Evolutionary conservation across 2,329 filamentous ascomycete genomes (phyloP).

Genomic region (Trichoderma sp.): DNA sequence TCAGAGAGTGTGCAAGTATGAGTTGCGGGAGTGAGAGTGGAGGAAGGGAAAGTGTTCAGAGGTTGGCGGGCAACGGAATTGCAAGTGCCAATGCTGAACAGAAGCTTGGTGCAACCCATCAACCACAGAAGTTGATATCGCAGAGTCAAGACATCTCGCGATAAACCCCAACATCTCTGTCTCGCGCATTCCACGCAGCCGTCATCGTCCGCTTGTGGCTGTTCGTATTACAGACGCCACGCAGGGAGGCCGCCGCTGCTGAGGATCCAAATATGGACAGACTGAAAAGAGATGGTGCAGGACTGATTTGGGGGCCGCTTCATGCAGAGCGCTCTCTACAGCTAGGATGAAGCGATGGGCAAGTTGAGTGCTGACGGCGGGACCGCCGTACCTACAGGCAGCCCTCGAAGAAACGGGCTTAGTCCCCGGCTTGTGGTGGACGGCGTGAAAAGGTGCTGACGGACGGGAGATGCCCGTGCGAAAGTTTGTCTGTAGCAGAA

Average conservation of each 20-base stretch:
- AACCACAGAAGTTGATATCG: background rate
- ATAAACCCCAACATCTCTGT: background rate
- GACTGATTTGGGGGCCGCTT: constrained; percentile 18
- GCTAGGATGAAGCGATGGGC: constrained; percentile 9
- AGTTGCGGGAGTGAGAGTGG: background rate
- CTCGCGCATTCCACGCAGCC: constrained; percentile 10
- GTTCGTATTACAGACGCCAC: constrained; percentile 13
- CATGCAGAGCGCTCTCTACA: constrained; percentile 8
- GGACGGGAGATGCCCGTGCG: background rate
- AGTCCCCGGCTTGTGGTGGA: background rate
- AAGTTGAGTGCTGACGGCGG: constrained; percentile 18
- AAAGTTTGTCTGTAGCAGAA: constrained; percentile 2
- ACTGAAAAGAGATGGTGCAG: background rate
- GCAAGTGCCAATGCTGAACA: background rate
- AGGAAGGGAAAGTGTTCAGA: background rate
- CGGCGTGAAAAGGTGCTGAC: background rate
- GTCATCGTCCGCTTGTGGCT: background rate
- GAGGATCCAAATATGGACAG: constrained; percentile 24
- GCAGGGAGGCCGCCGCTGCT: constrained; percentile 20
- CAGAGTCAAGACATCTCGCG: background rate
- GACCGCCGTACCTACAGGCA: background rate
- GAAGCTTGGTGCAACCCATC: background rate
- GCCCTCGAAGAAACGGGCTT: background rate
- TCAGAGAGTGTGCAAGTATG: constrained; percentile 9
- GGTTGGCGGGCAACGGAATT: background rate